A percentile compares a stretch with the other conserved stretches of the same genome.
phyloP scores from a whole-genome alignment of 2,329 filamentous ascomycete genomes.

The Alternaria consortialis region DNA sequence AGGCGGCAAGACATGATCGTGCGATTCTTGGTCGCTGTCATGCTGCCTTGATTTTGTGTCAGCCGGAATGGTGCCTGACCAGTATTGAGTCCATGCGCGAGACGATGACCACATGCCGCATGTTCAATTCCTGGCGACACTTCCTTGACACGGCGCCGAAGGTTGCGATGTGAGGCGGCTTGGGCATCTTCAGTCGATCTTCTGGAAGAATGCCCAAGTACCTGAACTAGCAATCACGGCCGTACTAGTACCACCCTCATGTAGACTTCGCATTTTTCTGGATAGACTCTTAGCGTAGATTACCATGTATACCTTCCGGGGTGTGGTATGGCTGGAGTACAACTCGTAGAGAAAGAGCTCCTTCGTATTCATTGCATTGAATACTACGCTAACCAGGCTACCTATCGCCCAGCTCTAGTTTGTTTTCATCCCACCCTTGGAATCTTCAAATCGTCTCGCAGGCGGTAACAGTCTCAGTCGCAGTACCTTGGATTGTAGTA shows the following conservation, averaged over 20 bases:
- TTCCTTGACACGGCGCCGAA: neutral
- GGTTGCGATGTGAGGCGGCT: neutral
- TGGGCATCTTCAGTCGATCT: neutral
- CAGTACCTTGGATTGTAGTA: conserved; percentile 16
- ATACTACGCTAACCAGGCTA: too few relatives aligned
- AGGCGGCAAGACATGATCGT: neutral
- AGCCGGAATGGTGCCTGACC: neutral
- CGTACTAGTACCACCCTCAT: neutral
- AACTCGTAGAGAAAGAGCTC: too few relatives aligned
- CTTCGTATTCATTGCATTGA: neutral
- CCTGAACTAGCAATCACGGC: neutral
- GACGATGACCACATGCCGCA: neutral
- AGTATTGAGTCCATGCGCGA: neutral
- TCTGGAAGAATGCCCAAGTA: neutral
- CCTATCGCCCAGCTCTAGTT: too few relatives aligned
- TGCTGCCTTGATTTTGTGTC: conserved; percentile 1
- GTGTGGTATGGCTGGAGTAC: too few relatives aligned
- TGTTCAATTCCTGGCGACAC: neutral
- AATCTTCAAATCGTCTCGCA: conserved; percentile 10
- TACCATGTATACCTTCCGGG: too few relatives aligned
- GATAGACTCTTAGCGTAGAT: too few relatives aligned
- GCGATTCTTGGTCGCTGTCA: neutral
- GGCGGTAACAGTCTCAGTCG: conserved; percentile 22
- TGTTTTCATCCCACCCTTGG: too few relatives aligned
- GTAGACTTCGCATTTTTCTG: neutral